Evolutionary conservation across 2,329 filamentous ascomycete genomes (phyloP).

Genomic region (Huntiella savannae): DNA sequence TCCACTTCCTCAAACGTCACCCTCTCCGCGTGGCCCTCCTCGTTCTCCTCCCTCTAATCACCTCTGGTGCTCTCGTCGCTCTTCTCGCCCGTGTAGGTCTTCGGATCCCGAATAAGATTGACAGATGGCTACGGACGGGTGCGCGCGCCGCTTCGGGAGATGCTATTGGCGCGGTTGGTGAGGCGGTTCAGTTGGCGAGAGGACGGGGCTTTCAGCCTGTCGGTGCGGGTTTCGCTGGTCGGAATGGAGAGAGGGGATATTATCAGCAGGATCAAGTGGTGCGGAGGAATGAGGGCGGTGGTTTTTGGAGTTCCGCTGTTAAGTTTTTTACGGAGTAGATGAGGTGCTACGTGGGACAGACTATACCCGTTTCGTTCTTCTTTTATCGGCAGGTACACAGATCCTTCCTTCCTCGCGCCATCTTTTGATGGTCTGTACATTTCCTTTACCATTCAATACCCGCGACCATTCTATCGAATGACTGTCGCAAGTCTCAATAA

Average conservation of each 20-base stretch:
- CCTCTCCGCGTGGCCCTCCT: slow-evolving; percentile 76
- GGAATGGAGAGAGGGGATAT: background rate
- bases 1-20: slow-evolving; percentile 64
- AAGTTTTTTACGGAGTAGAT: slow-evolving; percentile 8
- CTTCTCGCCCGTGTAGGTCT: slow-evolving; percentile 66
- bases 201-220: slow-evolving; percentile 16
- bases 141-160: slow-evolving; percentile 29
- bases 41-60: slow-evolving; percentile 72
- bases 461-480: too few relatives aligned
- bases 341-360: background rate
- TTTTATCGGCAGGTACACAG: too few relatives aligned
- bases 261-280: slow-evolving; percentile 1
- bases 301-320: slow-evolving; percentile 6
- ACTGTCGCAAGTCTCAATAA: background rate
- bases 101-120: slow-evolving; percentile 45
- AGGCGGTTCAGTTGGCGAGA: slow-evolving; percentile 34
- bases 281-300: background rate
- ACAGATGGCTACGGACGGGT: slow-evolving; percentile 37
- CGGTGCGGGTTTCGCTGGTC: slow-evolving; percentile 5
- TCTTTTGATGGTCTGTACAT: too few relatives aligned
- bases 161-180: slow-evolving; percentile 30
- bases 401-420: too few relatives aligned
- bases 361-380: background rate
- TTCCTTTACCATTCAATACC: too few relatives aligned
- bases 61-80: slow-evolving; percentile 61